Base-by-base conservation (phyloP, 345 rosid species). In the Salix viminalis region DNA sequence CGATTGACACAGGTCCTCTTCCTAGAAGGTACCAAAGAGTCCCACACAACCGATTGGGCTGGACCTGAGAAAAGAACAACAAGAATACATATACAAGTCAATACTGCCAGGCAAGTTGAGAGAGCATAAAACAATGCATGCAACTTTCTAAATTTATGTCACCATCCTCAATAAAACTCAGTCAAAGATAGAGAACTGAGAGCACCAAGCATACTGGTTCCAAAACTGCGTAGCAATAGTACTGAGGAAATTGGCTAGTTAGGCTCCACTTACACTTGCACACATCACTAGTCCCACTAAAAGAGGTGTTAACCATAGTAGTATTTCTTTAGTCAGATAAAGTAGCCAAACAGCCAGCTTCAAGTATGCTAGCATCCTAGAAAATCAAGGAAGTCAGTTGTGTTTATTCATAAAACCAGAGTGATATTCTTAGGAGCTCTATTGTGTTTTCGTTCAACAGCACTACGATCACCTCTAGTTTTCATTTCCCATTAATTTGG, bases 1-100 rank as follows among this genome's bases (percentile, higher is more conserved):
- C 97, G 93, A 74, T 84, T 90, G 67, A 92, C 87, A 79, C 96
- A 89, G 2, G 97, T 96, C 84, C 97, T 90, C 89, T 90, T 94
- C 90, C 84, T 90, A 75, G 93, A 88, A 77, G 99, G 99, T 78
- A 92, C 94, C 84, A 84, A 79, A 5, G 91, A 79, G 79, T 96
- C 98, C 98, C 99, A 94, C 67, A 85, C 92, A 56, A 87, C 89
- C 61, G 97, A 91, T 71, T 92, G 99, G 54, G 93, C 84, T 42
- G 93, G 98, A 82, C 98, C 99, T 93, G 83, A 56, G 71, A 72
- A 58, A 79, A 54, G 41, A 73, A 70, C 70, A 84, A 69, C 1
- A 12, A 50, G 69, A 75, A 67, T 9, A 54, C 26, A 65, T 14
- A 36, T 69, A 44, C 65, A 66, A 30, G 69, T 62, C 34, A 68